Conservation (phyloP, 2,329 filamentous ascomycete species). For the Beauveria scarabaeidicola region DNA sequence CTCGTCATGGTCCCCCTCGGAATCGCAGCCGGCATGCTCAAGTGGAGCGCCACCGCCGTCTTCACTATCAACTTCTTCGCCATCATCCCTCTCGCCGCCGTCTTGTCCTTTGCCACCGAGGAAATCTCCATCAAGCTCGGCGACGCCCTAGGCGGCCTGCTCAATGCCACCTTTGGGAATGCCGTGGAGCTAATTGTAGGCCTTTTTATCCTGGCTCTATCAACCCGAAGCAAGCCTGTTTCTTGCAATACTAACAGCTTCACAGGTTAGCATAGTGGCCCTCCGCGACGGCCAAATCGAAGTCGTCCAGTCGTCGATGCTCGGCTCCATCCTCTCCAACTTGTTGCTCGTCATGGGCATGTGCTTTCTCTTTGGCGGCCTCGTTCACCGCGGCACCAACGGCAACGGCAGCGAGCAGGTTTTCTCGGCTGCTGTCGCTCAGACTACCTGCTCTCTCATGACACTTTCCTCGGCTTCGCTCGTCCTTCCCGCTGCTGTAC, state of each 20-base stretch:
- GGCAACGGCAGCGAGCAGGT: slow-evolving; percentile 56
- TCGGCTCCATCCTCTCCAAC: slow-evolving; percentile 91
- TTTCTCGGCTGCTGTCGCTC: slow-evolving; percentile 70
- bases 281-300: slow-evolving; percentile 78
- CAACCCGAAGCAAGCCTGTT: not conserved
- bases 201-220: not conserved
- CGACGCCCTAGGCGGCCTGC: slow-evolving; percentile 62
- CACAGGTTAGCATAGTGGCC: slow-evolving; percentile 82
- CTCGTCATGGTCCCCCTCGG: slow-evolving; percentile 68
- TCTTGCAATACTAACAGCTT: slow-evolving; percentile 9
- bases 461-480: slow-evolving; percentile 67
- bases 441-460: slow-evolving; percentile 69
- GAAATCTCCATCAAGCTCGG: slow-evolving; percentile 65
- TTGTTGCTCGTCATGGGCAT: slow-evolving; percentile 78
- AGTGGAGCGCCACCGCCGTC: slow-evolving; percentile 57
- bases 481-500: slow-evolving; percentile 65
- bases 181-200: slow-evolving; percentile 70
- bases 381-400: slow-evolving; percentile 49
- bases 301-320: slow-evolving; percentile 96
- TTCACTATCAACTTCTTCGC: slow-evolving; percentile 76
- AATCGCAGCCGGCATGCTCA: slow-evolving; percentile 54
- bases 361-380: slow-evolving; percentile 69
- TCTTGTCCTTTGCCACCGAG: slow-evolving; percentile 70
- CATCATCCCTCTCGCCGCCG: slow-evolving; percentile 65
- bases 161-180: slow-evolving; percentile 74